Conservation (phyloP, 495 filamentous ascomycete species). For the Penicillium arizonense region DNA sequence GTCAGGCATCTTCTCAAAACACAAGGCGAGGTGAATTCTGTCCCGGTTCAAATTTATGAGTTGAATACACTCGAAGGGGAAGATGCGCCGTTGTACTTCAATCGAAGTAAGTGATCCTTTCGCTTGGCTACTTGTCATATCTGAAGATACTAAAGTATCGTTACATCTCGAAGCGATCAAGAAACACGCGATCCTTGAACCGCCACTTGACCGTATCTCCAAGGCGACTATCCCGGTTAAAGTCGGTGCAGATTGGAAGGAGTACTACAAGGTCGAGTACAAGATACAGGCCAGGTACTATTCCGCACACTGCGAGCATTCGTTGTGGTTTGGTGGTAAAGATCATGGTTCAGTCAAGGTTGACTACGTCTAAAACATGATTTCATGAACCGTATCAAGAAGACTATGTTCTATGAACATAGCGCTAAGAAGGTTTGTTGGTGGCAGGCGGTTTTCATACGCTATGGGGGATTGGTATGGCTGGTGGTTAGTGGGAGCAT, state of each 20-base stretch:
- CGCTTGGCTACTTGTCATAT: background rate
- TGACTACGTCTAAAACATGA: conserved; percentile 22
- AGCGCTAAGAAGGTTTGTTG: no score
- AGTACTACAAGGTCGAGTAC: conserved; percentile 21
- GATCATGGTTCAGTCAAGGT: conserved; percentile 23
- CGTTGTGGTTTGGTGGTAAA: conserved; percentile 19
- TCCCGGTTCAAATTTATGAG: conserved; percentile 12
- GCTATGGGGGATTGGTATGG: no score
- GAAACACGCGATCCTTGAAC: conserved; percentile 8
- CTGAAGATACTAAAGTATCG: background rate
- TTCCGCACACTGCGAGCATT: conserved; percentile 28
- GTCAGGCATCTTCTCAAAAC: background rate
- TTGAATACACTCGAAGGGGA: conserved; percentile 4
- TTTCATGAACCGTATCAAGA: background rate
- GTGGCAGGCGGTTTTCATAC: no score
- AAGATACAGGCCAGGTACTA: conserved; percentile 24
- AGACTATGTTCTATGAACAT: no score
- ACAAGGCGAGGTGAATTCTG: conserved; percentile 9
- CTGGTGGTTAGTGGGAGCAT: no score
- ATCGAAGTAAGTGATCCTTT: conserved; percentile 3
- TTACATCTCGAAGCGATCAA: conserved; percentile 7
- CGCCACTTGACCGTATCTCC: background rate
- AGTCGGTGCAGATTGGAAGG: conserved; percentile 17
- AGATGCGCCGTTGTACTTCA: conserved; percentile 10
- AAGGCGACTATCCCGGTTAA: conserved; percentile 2